Percentiles rank a stretch among this genome's conserved stretches.
These are phyloP conservation scores for Sugiyamaella xylanicola DNA, from an alignment of 1,139 yeast species.

Conservation along the genomic window DNA sequence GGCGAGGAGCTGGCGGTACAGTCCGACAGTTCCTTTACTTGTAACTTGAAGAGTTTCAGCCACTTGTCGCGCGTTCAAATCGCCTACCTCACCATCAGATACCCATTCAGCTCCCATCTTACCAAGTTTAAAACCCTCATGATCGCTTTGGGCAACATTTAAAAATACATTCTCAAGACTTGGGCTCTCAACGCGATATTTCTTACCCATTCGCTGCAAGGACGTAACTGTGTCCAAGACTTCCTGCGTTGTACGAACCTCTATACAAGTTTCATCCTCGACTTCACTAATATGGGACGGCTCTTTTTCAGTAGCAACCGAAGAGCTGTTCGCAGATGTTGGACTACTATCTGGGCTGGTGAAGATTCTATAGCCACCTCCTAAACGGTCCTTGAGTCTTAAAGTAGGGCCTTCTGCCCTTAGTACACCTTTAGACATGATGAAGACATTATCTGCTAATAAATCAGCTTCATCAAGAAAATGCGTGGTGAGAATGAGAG, in stretches of 20 bases:
- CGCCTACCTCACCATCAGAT: slow-evolving; percentile 6
- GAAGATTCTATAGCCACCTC: slow-evolving; percentile 38
- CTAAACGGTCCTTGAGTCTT: slow-evolving; percentile 39
- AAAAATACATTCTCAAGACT: slow-evolving; percentile 44
- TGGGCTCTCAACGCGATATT: slow-evolving; percentile 41
- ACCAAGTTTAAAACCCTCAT: slow-evolving; percentile 30
- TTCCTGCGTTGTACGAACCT: slow-evolving; percentile 29
- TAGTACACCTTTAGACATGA: slow-evolving; percentile 41
- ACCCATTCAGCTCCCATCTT: slow-evolving; percentile 23
- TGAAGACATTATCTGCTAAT: slow-evolving; percentile 42
- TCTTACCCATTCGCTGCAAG: slow-evolving; percentile 31
- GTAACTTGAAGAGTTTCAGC: slow-evolving; percentile 25
- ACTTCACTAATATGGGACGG: slow-evolving; percentile 30
- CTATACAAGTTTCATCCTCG: slow-evolving; percentile 35
- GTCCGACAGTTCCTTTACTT: slow-evolving; percentile 29
- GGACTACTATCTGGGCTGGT: neutral
- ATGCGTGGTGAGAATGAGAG: slow-evolving; percentile 44
- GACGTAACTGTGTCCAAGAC: slow-evolving; percentile 30
- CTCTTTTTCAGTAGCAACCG: neutral
- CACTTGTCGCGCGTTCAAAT: slow-evolving; percentile 18
- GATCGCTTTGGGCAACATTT: slow-evolving; percentile 41
- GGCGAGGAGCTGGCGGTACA: slow-evolving; percentile 35
- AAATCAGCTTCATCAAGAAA: slow-evolving; percentile 46
- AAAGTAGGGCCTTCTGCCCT: slow-evolving; percentile 42
- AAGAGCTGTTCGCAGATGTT: neutral